phyloP scores from a whole-genome alignment of 2,329 filamentous ascomycete genomes.

The Colletotrichum orbiculare region DNA sequence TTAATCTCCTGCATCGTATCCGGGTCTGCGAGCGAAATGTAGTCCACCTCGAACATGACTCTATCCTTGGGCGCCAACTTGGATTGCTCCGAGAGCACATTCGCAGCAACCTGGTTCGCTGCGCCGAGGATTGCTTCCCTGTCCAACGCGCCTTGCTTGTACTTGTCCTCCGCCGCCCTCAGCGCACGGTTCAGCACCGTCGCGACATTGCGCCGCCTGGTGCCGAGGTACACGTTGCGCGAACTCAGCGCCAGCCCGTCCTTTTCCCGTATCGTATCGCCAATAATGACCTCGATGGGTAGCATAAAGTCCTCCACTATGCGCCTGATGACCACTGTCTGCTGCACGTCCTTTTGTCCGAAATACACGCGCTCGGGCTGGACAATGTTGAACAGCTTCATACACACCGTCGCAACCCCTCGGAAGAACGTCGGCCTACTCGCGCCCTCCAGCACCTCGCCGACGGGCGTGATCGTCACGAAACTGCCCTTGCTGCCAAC shows the following conservation, averaged over 20 bases:
- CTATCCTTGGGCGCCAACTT: constrained; percentile 68
- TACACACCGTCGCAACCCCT: constrained; percentile 95
- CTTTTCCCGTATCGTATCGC: constrained; percentile 77
- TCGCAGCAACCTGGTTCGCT: constrained; percentile 70
- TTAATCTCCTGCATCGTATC: constrained; percentile 84
- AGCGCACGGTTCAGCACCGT: constrained; percentile 79
- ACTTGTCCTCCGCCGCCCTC: constrained; percentile 75
- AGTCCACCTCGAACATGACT: constrained; percentile 85
- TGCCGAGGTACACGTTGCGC: constrained; percentile 91
- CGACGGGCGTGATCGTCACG: constrained; percentile 88
- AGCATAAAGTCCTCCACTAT: constrained; percentile 91
- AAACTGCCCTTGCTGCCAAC: constrained; percentile 86
- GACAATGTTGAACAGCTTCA: constrained; percentile 72
- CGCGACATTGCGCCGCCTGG: constrained; percentile 76
- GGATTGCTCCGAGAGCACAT: constrained; percentile 70
- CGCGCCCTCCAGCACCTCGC: constrained; percentile 83
- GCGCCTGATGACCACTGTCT: constrained; percentile 88
- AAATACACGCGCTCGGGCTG: constrained; percentile 83
- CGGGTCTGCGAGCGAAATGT: constrained; percentile 90
- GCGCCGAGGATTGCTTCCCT: constrained; percentile 78
- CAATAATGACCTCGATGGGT: constrained; percentile 78
- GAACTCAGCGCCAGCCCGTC: constrained; percentile 94
- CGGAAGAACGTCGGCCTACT: constrained; percentile 95
- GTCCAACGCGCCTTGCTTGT: constrained; percentile 60
- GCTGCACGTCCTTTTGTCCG: constrained; percentile 97